Conservation (phyloP, 345 rosid genomes). For the Brassica carinata region DNA sequence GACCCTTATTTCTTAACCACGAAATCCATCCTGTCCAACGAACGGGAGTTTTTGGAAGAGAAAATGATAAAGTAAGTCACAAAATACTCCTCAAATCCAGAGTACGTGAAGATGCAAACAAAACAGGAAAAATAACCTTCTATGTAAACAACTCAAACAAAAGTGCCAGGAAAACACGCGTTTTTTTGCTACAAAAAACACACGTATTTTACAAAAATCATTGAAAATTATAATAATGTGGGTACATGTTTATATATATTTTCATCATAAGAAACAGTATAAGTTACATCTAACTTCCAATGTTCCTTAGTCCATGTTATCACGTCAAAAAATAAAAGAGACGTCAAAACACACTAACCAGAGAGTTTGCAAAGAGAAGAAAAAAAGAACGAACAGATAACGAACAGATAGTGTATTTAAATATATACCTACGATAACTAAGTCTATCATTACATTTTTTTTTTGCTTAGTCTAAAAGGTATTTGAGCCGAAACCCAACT, state of each 20-base stretch:
- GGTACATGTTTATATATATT: not conserved
- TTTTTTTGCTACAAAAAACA: too few species aligned
- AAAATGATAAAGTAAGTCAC: too few species aligned
- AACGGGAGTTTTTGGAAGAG: too few species aligned
- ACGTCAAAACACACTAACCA: not conserved
- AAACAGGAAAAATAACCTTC: too few species aligned
- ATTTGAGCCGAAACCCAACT: not conserved
- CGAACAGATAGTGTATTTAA: too few species aligned
- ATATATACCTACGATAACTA: not conserved
- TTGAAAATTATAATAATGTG: not conserved
- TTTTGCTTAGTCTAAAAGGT: not conserved
- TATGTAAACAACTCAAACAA: not conserved
- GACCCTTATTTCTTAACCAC: too few species aligned
- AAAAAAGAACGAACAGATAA: not conserved
- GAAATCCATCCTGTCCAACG: too few species aligned
- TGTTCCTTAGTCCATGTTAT: conserved; percentile 5
- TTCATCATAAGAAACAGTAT: not conserved
- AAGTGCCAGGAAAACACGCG: not conserved
- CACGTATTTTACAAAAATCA: not conserved
- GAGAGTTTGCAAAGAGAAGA: not conserved
- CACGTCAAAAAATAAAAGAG: not conserved
- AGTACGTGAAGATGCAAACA: too few species aligned
- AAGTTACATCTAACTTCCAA: not conserved
- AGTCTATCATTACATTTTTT: not conserved
- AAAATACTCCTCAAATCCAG: too few species aligned